Base-by-base conservation (phyloP, 1,284 basidiomycete species). In the Puccinia triticina region DNA sequence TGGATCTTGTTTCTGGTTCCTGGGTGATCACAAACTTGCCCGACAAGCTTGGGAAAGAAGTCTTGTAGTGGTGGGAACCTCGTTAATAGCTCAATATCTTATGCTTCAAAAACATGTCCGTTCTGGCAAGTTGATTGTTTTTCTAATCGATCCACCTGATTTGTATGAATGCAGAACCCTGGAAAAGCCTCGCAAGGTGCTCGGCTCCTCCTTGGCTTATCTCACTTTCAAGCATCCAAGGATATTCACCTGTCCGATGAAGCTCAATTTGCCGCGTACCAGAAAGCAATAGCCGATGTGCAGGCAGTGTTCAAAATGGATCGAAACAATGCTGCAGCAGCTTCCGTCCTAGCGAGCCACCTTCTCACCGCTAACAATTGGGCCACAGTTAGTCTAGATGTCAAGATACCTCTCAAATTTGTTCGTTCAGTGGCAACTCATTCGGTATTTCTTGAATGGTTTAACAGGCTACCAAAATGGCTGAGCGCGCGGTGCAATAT, bases 401-500 rank as follows among this genome's bases (percentile, higher is more conserved):
- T 61, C 26, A 43, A 8, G 43, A 26, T 57, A 37, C 12, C 16
- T 67, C 11, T 29, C 61, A 48, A 21, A 40, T 59, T 75, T 48
- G 29, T 26, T 37, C 57, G 50, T 37, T 55, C 40, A 18, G 34
- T 48, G 32, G 37, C 77, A 61, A 82, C 34, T 12, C n/a, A n/a
- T 18, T 67, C 10, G 8, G 32, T 71, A 55, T 82, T 23, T 75
- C 18, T 29, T 53, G 23, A 7, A 73, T 69, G 66, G 46, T 37
- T 7, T n/a, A 48, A 34, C 77, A 94, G 91, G 93, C 94, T 0
- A 88, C 94, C 77, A 98, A 97, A 88, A 89, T 97, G 23, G 94
- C 94, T 4, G 96, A 98, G 86, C 91, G 94, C 74, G 93, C 94
- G 0, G 91, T 98, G 53, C 94, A 97, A 86, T 96, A 93, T 85